These are phyloP conservation scores for Rugonectria rugulosa DNA, from an alignment of 2,329 filamentous ascomycete species.

Conservation along the genomic window DNA sequence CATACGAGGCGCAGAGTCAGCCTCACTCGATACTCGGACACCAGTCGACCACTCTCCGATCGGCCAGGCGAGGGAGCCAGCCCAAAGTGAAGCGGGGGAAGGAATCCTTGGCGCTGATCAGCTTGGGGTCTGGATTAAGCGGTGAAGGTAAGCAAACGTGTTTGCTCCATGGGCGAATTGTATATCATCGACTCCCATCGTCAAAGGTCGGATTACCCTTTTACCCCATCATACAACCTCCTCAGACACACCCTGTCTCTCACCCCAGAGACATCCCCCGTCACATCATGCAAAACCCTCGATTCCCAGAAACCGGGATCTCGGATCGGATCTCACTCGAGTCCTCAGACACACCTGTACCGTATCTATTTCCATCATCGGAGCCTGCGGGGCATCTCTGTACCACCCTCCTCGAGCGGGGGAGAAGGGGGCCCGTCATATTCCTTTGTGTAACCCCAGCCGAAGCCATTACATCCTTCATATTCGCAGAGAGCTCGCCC, in stretches of 20 bases:
- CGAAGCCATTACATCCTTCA: not conserved
- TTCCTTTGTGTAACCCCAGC: conserved; percentile 6
- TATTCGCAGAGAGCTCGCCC: not conserved
- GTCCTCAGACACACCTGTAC: conserved; percentile 13
- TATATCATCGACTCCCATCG: too few species aligned
- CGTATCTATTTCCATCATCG: conserved; percentile 17
- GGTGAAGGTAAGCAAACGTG: too few species aligned
- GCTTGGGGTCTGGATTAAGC: too few species aligned
- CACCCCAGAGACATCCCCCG: not conserved
- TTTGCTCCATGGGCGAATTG: too few species aligned
- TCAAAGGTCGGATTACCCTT: too few species aligned
- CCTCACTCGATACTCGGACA: conserved; percentile 3
- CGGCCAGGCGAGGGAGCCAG: not conserved
- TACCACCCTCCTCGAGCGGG: not conserved
- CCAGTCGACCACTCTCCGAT: not conserved
- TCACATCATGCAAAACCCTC: not conserved
- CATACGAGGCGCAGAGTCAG: not conserved
- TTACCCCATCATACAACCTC: not conserved
- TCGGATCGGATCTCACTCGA: conserved; percentile 28
- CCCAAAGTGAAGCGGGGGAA: too few species aligned
- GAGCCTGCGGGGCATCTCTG: conserved; percentile 6
- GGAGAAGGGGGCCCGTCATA: too few species aligned
- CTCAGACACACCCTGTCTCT: not conserved
- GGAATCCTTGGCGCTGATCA: too few species aligned
- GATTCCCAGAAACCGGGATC: conserved; percentile 20